These are phyloP conservation scores for Pleomassaria siparia DNA, from an alignment of 2,329 filamentous ascomycete genomes.

Conservation along the genomic window DNA sequence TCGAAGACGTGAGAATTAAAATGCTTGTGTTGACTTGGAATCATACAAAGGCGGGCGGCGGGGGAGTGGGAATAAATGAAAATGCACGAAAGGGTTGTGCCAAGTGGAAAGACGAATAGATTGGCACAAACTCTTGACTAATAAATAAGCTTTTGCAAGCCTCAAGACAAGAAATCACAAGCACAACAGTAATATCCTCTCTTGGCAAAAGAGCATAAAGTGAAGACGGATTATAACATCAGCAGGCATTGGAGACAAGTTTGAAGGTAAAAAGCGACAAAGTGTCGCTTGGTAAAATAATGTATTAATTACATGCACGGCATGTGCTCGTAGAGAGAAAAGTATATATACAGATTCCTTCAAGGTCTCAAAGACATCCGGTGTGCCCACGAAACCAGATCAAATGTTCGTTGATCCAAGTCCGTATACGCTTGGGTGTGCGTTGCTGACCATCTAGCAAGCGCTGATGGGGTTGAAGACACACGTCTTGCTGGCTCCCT, in stretches of 20 bases:
- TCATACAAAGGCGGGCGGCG: too few relatives aligned
- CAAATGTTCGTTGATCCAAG: neutral
- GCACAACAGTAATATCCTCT: too few relatives aligned
- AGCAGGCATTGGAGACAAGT: neutral
- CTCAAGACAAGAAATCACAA: too few relatives aligned
- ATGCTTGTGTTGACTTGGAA: too few relatives aligned
- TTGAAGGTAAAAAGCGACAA: neutral
- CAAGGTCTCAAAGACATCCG: neutral
- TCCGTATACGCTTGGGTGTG: neutral
- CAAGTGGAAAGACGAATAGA: too few relatives aligned
- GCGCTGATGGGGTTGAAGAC: slow-evolving; percentile 17
- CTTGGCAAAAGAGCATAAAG: too few relatives aligned
- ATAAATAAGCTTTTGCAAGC: too few relatives aligned
- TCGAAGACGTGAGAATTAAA: too few relatives aligned
- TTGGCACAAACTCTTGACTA: too few relatives aligned
- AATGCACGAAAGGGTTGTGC: too few relatives aligned
- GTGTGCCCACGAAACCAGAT: neutral
- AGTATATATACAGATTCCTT: slow-evolving; percentile 2
- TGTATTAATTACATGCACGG: slow-evolving; percentile 7
- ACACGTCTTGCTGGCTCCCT: slow-evolving; percentile 31
- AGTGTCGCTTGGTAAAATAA: neutral
- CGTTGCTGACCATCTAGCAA: slow-evolving; percentile 21
- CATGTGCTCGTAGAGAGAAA: slow-evolving; percentile 2
- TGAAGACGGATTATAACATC: too few relatives aligned
- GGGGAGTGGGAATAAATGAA: too few relatives aligned